Conservation (phyloP, 176 grass and related monocot genomes). For the Rhipidocladum racemiflorum region DNA sequence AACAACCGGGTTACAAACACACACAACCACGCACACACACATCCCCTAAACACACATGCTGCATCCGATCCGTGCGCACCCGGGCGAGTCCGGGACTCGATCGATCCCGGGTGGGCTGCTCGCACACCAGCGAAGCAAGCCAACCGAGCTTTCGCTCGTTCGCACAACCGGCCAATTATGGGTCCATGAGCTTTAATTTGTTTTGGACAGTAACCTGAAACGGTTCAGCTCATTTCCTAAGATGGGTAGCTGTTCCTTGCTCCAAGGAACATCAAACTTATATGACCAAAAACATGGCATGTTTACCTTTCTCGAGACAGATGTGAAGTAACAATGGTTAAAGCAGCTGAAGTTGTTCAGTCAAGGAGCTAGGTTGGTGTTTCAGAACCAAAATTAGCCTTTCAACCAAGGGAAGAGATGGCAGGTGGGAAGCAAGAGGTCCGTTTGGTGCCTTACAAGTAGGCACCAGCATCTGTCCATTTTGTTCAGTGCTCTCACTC, state of each 20-base stretch:
- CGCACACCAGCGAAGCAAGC: no score
- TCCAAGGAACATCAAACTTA: not conserved
- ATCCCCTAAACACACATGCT: no score
- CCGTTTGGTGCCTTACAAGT: constrained; percentile 27
- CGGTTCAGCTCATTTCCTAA: constrained; percentile 10
- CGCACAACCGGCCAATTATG: not conserved
- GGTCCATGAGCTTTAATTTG: not conserved
- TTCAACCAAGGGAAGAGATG: constrained; percentile 16
- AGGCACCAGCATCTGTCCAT: constrained; percentile 29
- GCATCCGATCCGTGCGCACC: no score
- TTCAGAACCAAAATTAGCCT: constrained; percentile 4
- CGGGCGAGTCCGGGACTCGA: no score
- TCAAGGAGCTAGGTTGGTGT: not conserved
- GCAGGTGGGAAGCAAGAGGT: constrained; percentile 38
- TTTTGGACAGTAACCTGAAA: constrained; percentile 16
- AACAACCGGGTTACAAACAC: no score
- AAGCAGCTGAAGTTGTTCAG: constrained; percentile 6
- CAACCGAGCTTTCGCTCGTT: no score
- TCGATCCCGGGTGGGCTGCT: no score
- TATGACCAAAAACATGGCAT: constrained; percentile 29
- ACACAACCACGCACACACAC: no score
- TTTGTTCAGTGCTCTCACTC: constrained; percentile 3
- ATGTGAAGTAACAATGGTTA: constrained; percentile 1
- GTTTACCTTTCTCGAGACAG: constrained; percentile 10
- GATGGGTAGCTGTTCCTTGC: not conserved